Base-by-base conservation (phyloP, 192 early-diverging fungal genomes). In the Backusella tuberculispora region DNA sequence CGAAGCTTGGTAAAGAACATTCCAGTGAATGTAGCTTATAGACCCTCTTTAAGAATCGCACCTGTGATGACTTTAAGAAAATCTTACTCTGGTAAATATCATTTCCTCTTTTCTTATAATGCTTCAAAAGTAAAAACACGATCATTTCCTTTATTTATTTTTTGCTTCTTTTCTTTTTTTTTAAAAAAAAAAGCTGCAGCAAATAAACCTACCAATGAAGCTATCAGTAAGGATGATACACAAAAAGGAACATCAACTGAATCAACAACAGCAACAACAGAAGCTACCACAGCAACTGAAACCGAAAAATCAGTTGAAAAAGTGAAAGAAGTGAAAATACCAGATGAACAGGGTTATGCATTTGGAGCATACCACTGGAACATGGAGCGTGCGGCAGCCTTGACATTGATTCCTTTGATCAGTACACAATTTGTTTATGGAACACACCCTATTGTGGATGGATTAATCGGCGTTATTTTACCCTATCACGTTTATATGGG, bases 301-400 rank as follows among this genome's bases (percentile, higher is more conserved):
- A 83, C 85, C 48, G 63, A 87, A 43, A 67, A 44, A 29, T 17
- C 29, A 1, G 45, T 46, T 6, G 50, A 53, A 19, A 53, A 53
- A 19, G 21, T 19, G 6, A 73, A 45, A 7, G 26, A 34, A 21
- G 71, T 56, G 24, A 26, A 15, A 17, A 76, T 64, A 42, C 26
- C 40, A 41, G 46, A 65, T 3, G 63, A 60, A 46, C 40, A 66
- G 24, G 76, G 71, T 21, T 78, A 78, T 63, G 71, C 64, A n/a
- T 60, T 56, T 63, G 97, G 97, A 15, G 92, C 93, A 26, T 94
- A 94, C 83, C 97, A 99, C 87, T 99, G 97, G 97, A 91, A 92
- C 86, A 89, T 93, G 79, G 97, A 99, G 83, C 94, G 97, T 26
- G 88, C 88, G 5, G 78, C 96, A 37, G 88, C 93, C 21, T 38